Percentiles rank a stretch among this genome's conserved stretches.
phyloP scores from a whole-genome alignment of 441 rosid genomes.

The Brassica hybrid region DNA sequence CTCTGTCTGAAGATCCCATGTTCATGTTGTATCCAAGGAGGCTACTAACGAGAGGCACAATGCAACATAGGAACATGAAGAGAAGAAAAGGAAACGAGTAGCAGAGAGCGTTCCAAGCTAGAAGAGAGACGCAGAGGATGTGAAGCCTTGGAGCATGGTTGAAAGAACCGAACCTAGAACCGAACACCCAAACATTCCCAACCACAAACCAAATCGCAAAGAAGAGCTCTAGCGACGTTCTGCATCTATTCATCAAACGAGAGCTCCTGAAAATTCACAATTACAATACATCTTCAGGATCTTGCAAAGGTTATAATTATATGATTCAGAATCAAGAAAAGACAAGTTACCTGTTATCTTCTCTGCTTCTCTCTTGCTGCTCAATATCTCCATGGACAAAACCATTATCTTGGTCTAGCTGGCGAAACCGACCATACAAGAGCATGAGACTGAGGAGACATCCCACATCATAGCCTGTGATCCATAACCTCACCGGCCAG shows the following conservation, averaged over 20 bases:
- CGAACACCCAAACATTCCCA: constrained; percentile 97
- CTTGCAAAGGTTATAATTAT: neutral
- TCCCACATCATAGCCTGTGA: constrained; percentile 77
- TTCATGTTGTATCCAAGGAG: constrained; percentile 92
- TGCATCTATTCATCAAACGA: constrained; percentile 89
- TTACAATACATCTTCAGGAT: neutral
- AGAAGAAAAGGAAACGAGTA: constrained; percentile 89
- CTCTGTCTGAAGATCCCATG: constrained; percentile 73
- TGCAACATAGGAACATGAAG: constrained; percentile 83
- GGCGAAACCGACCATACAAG: constrained; percentile 79
- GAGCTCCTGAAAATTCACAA: constrained; percentile 52
- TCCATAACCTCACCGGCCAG: constrained; percentile 85
- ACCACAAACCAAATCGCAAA: constrained; percentile 74
- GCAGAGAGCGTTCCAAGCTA: constrained; percentile 85
- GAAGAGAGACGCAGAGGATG: constrained; percentile 80
- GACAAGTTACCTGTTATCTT: constrained; percentile 69
- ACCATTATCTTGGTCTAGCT: constrained; percentile 54
- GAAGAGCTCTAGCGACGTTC: constrained; percentile 68
- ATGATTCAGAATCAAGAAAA: constrained; percentile 2
- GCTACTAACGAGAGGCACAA: constrained; percentile 80
- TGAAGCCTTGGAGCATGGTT: constrained; percentile 82
- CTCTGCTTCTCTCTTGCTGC: constrained; percentile 70
- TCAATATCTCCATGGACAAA: constrained; percentile 64
- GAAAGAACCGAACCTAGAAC: constrained; percentile 85
- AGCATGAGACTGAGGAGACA: constrained; percentile 73